Conservation (phyloP, 768 basidiomycete species). For the Hericium rajendrae region DNA sequence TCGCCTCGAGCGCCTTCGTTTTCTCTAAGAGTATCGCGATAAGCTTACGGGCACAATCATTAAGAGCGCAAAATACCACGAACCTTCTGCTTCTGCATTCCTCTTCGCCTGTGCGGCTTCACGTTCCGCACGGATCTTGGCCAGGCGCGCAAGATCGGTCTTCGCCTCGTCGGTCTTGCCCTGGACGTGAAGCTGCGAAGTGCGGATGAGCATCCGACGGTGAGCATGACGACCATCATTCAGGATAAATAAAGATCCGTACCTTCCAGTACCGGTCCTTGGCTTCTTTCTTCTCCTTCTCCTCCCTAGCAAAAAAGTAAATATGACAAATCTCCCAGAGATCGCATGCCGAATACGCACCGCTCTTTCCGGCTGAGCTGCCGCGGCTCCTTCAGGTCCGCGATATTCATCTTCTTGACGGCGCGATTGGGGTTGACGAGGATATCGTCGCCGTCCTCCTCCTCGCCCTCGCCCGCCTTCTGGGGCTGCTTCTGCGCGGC, state of each 20-base stretch:
- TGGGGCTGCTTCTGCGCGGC: conserved; percentile 32
- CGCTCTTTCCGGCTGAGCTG: conserved; percentile 59
- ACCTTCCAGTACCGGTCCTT: conserved; percentile 86
- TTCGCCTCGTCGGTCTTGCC: conserved; percentile 92
- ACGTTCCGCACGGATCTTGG: conserved; percentile 79
- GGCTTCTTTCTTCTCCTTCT: conserved; percentile 86
- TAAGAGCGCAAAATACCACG: background rate
- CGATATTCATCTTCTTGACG: conserved; percentile 63
- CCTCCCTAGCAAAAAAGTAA: conserved; percentile 46
- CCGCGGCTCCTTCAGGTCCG: conserved; percentile 57
- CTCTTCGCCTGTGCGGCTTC: conserved; percentile 83
- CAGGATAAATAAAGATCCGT: too few relatives aligned
- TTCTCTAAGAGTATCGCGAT: conserved; percentile 1
- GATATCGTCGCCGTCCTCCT: conserved; percentile 55
- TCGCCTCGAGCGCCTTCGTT: conserved; percentile 2
- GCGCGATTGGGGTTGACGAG: conserved; percentile 73
- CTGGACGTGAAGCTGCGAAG: conserved; percentile 50
- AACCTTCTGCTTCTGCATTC: conserved; percentile 83
- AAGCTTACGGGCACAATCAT: background rate
- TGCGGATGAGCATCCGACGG: background rate
- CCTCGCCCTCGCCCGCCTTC: conserved; percentile 32
- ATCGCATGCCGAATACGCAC: conserved; percentile 24
- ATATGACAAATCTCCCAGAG: background rate
- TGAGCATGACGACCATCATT: background rate
- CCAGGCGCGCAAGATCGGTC: conserved; percentile 76